Conservation (phyloP, 176 grass and related monocot species). For the Triticum turgidum region DNA sequence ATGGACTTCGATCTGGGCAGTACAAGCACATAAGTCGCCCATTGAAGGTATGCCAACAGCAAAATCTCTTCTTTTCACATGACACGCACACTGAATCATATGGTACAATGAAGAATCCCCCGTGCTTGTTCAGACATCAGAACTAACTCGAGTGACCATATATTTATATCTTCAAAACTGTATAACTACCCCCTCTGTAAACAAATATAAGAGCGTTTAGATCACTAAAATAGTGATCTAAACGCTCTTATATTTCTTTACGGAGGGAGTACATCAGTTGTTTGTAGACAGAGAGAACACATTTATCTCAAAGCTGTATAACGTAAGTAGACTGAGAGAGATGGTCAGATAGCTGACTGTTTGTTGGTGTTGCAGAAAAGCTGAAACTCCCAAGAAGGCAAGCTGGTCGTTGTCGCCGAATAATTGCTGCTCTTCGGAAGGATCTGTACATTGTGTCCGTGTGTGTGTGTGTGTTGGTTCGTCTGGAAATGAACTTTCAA, state of each 20-base stretch:
- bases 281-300: not conserved
- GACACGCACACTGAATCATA: not conserved
- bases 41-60: constrained; percentile 24
- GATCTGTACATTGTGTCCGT: constrained; percentile 31
- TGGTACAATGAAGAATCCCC: not conserved
- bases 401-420: constrained; percentile 1
- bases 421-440: constrained; percentile 6
- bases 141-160: not conserved
- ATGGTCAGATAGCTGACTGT: not conserved
- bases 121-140: not conserved
- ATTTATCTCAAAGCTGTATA: not conserved
- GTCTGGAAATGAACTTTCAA: constrained; percentile 3
- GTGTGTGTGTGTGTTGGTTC: constrained; percentile 22
- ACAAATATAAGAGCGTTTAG: too few species aligned
- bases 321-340: not conserved
- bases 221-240: too few species aligned
- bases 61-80: not conserved
- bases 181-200: not conserved
- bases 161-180: not conserved
- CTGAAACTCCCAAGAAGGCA: not conserved
- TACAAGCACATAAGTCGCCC: constrained; percentile 46
- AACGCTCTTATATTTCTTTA: too few species aligned
- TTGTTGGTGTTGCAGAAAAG: constrained; percentile 12
- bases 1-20: constrained; percentile 94
- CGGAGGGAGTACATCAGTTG: not conserved